phyloP scores from a whole-genome alignment of 2,329 filamentous ascomycete genomes.

The Aspergillus hortae region DNA sequence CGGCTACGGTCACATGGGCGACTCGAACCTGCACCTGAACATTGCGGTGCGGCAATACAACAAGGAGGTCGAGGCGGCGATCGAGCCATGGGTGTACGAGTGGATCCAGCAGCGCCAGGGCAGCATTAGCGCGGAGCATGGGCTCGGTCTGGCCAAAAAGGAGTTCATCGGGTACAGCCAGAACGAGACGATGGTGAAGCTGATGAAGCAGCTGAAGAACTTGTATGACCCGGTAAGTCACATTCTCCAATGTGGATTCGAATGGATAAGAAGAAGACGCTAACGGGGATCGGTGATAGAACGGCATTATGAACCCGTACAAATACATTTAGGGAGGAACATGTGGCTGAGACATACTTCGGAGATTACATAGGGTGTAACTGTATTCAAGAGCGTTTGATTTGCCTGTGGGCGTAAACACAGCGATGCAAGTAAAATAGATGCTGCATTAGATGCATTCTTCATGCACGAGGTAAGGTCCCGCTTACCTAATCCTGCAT shows the following conservation, averaged over 20 bases:
- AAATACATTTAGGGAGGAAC: slow-evolving; percentile 63
- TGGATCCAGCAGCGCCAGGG: slow-evolving; percentile 87
- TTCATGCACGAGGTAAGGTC: not conserved
- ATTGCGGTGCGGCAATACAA: slow-evolving; percentile 79
- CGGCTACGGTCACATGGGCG: slow-evolving; percentile 97
- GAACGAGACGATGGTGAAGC: slow-evolving; percentile 75
- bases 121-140: slow-evolving; percentile 96
- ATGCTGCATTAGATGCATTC: not conserved
- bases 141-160: slow-evolving; percentile 91
- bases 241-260: slow-evolving; percentile 2
- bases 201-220: slow-evolving; percentile 95
- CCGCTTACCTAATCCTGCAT: not conserved
- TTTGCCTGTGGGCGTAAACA: not conserved
- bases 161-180: slow-evolving; percentile 91
- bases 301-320: slow-evolving; percentile 98
- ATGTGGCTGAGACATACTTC: not conserved
- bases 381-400: not conserved
- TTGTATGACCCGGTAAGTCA: slow-evolving; percentile 84
- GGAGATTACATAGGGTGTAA: not conserved
- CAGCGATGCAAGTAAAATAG: not conserved
- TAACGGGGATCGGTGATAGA: slow-evolving; percentile 50
- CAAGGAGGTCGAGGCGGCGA: slow-evolving; percentile 75
- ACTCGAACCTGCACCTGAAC: slow-evolving; percentile 93
- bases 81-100: slow-evolving; percentile 96
- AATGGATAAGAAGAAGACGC: slow-evolving; percentile 14